Conservation (phyloP, 2,329 filamentous ascomycete species). For the Hymenotorrendiella dingleyae region DNA sequence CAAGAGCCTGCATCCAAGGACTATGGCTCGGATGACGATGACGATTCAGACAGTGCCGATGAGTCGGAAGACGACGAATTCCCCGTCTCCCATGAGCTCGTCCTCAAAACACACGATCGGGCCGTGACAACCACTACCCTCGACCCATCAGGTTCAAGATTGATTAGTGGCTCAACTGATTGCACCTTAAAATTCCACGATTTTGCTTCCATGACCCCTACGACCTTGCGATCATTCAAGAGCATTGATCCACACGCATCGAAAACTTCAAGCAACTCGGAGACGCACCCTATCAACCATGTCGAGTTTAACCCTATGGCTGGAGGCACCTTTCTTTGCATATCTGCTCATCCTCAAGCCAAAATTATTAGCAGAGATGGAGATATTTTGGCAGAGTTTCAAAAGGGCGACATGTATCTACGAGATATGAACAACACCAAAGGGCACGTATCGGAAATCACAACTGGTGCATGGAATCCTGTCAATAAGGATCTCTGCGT, state of each 20-base stretch:
- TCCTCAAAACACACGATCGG: conserved; percentile 87
- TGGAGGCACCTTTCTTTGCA: conserved; percentile 74
- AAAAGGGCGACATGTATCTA: conserved; percentile 98
- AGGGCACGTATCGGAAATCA: conserved; percentile 88
- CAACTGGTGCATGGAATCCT: conserved; percentile 86
- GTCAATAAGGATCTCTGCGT: conserved; percentile 77
- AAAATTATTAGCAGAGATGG: conserved; percentile 88
- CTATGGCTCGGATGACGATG: conserved; percentile 36
- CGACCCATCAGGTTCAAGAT: conserved; percentile 75
- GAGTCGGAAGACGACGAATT: conserved; percentile 75
- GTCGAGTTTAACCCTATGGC: conserved; percentile 80
- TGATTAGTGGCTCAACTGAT: conserved; percentile 88
- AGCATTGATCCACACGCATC: conserved; percentile 79
- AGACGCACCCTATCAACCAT: conserved; percentile 84
- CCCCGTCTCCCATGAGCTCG: conserved; percentile 86
- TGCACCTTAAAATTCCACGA: conserved; percentile 91
- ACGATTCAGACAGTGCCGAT: conserved; percentile 52
- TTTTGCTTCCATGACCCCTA: conserved; percentile 91
- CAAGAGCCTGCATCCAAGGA: conserved; percentile 32
- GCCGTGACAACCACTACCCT: conserved; percentile 78
- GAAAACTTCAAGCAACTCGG: conserved; percentile 64
- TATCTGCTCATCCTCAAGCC: conserved; percentile 84
- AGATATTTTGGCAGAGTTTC: conserved; percentile 77
- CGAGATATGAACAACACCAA: conserved; percentile 97
- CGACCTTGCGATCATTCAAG: conserved; percentile 89